Conservation (phyloP, 805 yeast genomes). For the Komagataella ulmi region DNA sequence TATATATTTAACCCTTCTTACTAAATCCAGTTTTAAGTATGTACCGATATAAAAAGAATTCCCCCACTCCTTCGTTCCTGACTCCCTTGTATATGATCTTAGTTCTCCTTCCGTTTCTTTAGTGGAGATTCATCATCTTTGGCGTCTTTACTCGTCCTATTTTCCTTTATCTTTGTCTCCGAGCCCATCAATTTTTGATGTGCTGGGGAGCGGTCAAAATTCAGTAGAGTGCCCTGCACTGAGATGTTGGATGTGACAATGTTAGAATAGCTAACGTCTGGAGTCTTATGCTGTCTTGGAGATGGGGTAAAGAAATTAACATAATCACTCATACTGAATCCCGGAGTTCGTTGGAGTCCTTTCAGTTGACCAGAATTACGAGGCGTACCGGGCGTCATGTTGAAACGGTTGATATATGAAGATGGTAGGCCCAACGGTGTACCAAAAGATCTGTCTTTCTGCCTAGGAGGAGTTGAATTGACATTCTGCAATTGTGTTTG, state of each 20-base stretch:
- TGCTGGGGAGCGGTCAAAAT: background rate
- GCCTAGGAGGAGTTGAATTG: conserved; percentile 3
- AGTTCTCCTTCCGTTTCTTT: background rate
- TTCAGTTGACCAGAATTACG: conserved; percentile 9
- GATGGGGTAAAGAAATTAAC: conserved; percentile 71
- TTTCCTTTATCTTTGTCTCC: background rate
- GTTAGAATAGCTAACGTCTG: conserved; percentile 10
- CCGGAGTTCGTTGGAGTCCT: conserved; percentile 32
- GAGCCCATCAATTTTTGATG: background rate
- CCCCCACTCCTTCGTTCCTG: background rate
- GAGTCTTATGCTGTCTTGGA: conserved; percentile 28
- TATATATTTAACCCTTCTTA: background rate
- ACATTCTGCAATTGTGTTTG: background rate
- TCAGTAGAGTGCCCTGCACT: background rate
- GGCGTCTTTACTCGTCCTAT: background rate
- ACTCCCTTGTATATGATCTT: background rate
- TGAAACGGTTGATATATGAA: conserved; percentile 5
- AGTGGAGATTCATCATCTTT: background rate
- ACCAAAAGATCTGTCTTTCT: background rate
- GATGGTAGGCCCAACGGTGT: background rate
- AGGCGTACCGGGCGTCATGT: conserved; percentile 19
- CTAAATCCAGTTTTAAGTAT: background rate
- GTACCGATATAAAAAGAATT: background rate
- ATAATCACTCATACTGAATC: conserved; percentile 74
- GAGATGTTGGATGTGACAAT: background rate